A percentile compares a stretch with the other conserved stretches of the same genome.
phyloP scores from a whole-genome alignment of 2,329 filamentous ascomycete genomes.

The Colletotrichum sojae region DNA sequence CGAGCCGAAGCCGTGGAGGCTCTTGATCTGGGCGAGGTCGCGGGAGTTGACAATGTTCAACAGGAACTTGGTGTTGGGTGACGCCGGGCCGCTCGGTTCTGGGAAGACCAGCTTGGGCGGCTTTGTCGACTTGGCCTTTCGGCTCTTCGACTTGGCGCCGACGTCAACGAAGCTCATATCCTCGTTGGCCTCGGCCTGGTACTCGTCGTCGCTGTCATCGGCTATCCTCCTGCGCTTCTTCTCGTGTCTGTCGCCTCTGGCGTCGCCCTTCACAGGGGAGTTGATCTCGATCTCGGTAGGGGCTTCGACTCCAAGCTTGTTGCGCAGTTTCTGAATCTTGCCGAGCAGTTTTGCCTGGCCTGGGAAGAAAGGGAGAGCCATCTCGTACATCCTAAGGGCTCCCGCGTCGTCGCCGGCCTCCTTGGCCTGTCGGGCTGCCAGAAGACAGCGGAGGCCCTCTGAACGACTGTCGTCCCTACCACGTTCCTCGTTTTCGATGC shows the following conservation, averaged over 20 bases:
- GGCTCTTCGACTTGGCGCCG: slow-evolving; percentile 47
- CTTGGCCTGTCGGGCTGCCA: slow-evolving; percentile 94
- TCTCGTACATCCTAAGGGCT: slow-evolving; percentile 87
- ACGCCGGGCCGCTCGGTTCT: slow-evolving; percentile 59
- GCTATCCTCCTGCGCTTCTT: slow-evolving; percentile 45
- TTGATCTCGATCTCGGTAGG: slow-evolving; percentile 18
- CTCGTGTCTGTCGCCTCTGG: slow-evolving; percentile 27
- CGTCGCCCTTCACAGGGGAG: slow-evolving; percentile 12
- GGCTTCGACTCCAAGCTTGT: slow-evolving; percentile 59
- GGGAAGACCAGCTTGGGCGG: slow-evolving; percentile 45
- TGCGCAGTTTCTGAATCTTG: slow-evolving; percentile 76
- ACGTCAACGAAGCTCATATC: slow-evolving; percentile 53
- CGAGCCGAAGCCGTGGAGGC: slow-evolving; percentile 78
- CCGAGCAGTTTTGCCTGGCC: slow-evolving; percentile 82
- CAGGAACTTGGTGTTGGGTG: slow-evolving; percentile 73
- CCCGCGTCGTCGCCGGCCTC: slow-evolving; percentile 83
- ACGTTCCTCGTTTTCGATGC: slow-evolving; percentile 77
- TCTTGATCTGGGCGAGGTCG: slow-evolving; percentile 75
- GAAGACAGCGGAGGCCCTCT: slow-evolving; percentile 85
- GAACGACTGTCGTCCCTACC: slow-evolving; percentile 77
- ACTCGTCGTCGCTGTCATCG: slow-evolving; percentile 55
- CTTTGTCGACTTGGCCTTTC: slow-evolving; percentile 50
- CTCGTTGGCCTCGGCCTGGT: slow-evolving; percentile 58
- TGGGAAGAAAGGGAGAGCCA: slow-evolving; percentile 88
- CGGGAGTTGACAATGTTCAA: slow-evolving; percentile 82